Conservation (phyloP, 2,329 filamentous ascomycete species). For the Teratosphaeria pseudoeucalypti region DNA sequence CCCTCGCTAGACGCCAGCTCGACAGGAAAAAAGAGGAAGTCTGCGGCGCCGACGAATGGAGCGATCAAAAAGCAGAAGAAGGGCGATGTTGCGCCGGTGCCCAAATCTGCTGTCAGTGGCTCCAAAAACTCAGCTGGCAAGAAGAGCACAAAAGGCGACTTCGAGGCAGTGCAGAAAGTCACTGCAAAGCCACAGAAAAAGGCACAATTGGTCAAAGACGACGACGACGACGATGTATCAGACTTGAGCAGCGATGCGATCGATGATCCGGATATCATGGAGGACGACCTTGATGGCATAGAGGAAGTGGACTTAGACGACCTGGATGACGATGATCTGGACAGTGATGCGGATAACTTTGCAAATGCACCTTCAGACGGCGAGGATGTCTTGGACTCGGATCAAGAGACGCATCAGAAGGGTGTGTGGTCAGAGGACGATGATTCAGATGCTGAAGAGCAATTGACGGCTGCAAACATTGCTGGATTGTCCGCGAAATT, state of each 20-base stretch:
- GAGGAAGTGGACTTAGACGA: constrained; percentile 17
- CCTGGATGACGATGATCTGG: constrained; percentile 24
- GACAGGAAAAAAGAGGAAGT: constrained; percentile 79
- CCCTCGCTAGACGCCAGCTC: constrained; percentile 66
- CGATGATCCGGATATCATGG: constrained; percentile 31
- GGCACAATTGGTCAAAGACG: constrained; percentile 22
- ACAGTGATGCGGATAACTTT: constrained; percentile 23
- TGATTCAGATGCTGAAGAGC: constrained; percentile 77
- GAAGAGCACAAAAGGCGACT: constrained; percentile 18
- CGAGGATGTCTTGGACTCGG: constrained; percentile 52
- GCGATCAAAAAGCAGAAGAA: constrained; percentile 57
- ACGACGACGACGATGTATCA: constrained; percentile 26
- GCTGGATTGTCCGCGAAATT: constrained; percentile 79
- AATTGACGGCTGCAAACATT: constrained; percentile 90
- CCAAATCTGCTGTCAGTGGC: constrained; percentile 19
- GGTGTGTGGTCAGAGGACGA: constrained; percentile 93
- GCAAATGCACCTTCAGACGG: constrained; percentile 28
- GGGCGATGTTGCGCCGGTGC: constrained; percentile 31
- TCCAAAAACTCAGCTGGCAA: constrained; percentile 22
- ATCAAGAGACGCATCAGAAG: constrained; percentile 44
- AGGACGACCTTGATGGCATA: constrained; percentile 38
- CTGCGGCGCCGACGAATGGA: constrained; percentile 46
- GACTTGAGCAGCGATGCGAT: constrained; percentile 21
- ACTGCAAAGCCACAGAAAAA: constrained; percentile 21
- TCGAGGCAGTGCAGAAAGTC: constrained; percentile 25